Evolutionary conservation across 805 yeast genomes (phyloP).

Genomic region (Blastobotrys peoriensis): DNA sequence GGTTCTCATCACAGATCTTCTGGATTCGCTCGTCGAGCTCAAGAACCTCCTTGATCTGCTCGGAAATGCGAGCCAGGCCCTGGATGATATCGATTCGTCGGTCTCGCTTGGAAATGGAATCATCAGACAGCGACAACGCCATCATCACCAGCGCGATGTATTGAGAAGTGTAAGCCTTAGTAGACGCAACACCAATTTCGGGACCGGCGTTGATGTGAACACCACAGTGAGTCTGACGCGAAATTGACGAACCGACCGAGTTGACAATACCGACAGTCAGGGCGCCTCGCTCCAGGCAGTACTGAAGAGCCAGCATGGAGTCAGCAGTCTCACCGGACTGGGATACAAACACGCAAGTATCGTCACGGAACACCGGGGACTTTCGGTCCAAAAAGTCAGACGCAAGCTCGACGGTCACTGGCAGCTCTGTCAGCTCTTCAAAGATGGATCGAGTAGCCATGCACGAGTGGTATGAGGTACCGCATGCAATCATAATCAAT

Average conservation of each 20-base stretch:
- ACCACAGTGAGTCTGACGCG: constrained; percentile 98
- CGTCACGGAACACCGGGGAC: constrained; percentile 98
- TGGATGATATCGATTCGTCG: constrained; percentile 83
- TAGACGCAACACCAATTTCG: constrained; percentile 98
- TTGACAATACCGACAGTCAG: constrained; percentile 96
- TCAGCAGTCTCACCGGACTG: constrained; percentile 99
- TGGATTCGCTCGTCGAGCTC: constrained; percentile 68
- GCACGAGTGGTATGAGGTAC: constrained; percentile 98
- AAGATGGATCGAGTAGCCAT: constrained; percentile 93
- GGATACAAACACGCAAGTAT: constrained; percentile 93
- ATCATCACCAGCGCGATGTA: constrained; percentile 95
- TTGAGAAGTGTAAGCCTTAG: constrained; percentile 98
- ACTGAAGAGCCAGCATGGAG: constrained; percentile 88
- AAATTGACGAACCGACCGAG: constrained; percentile 93
- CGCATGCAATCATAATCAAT: constrained; percentile 97
- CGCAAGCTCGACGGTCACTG: constrained; percentile 87
- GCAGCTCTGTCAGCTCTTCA: constrained; percentile 94
- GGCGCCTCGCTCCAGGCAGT: constrained; percentile 96
- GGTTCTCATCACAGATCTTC: constrained; percentile 60
- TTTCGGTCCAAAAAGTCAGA: constrained; percentile 91
- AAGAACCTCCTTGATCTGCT: constrained; percentile 75
- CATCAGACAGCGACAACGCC: constrained; percentile 92
- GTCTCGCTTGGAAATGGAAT: constrained; percentile 64
- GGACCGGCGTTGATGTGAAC: constrained; percentile 99
- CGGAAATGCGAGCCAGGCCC: constrained; percentile 78